Base-by-base conservation (phyloP, 2,329 filamentous ascomycete species). In the Aspergillus clavatus region DNA sequence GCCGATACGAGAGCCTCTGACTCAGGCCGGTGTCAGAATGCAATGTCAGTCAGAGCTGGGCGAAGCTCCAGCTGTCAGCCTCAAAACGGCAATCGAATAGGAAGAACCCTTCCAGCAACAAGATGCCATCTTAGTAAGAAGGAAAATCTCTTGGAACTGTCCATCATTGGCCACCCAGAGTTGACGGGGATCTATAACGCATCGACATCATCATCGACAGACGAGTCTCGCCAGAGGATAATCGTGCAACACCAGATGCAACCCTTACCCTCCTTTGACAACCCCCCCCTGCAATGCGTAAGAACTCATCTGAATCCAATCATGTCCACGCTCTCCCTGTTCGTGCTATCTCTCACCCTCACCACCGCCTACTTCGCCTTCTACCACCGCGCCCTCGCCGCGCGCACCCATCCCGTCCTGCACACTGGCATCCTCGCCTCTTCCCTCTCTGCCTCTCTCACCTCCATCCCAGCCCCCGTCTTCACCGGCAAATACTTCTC, bases 321-420 rank as follows among this genome's bases (percentile, higher is more conserved):
- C 14, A 35, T 35, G 31, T 35, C 38, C 0, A 26, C 38, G 3
- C 35, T 43, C 7, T 18, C 44, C 19, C 22, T 42, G 14, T 28
- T 31, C 5, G 45, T 53, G 21, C 22, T 60, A 18, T 27, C 52
- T 16, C 48, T 52, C n/a, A 49, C 48, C 38, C 49, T 52, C 29
- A 53, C 55, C 1, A 45, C 16, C 4, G 23, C 59, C 7, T 61
- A 55, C 24, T 42, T 62, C 36, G 58, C 58, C 44, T 38, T 53
- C 7, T 46, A 53, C 37, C 61, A 64, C 43, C 43, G 45, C 5
- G 50, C 49, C 16, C 51, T 64, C 12, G 50, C 54, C 14, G 42
- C 56, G 12, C 52, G 56, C n/a, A 46, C 63, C 37, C 42, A 50
- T 5, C 58, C 62, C 41, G 46, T 38, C 5, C 41, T 51, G 7